Evolutionary conservation across 2,329 filamentous ascomycete genomes (phyloP).

Genomic region (Calonectria honghensis): DNA sequence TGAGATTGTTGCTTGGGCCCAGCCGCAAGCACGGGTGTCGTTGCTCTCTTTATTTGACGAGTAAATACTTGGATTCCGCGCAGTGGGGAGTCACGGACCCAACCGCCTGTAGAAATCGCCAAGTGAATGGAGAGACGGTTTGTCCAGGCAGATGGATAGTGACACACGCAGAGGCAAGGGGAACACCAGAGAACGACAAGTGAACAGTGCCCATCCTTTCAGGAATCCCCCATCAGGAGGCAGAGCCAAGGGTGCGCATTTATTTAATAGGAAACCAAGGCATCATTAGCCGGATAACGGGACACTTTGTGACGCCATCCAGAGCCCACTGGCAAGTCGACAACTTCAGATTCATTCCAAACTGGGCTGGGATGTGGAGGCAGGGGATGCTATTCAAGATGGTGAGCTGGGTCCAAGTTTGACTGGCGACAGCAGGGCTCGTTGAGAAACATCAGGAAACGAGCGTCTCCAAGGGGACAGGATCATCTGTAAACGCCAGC

Average conservation of each 20-base stretch:
- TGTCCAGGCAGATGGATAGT: constrained; percentile 50
- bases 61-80: constrained; percentile 43
- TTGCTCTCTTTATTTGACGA: constrained; percentile 44
- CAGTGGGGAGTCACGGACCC: constrained; percentile 47
- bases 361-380: neutral
- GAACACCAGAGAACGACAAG: constrained; percentile 53
- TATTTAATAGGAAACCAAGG: constrained; percentile 50
- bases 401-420: constrained; percentile 30
- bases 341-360: constrained; percentile 31
- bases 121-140: constrained; percentile 54
- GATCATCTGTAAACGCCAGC: constrained; percentile 47
- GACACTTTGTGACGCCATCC: constrained; percentile 54
- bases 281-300: constrained; percentile 43
- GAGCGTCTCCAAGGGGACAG: constrained; percentile 44
- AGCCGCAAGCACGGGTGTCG: constrained; percentile 51
- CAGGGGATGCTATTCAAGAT: constrained; percentile 28
- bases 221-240: constrained; percentile 48
- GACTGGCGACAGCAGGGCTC: constrained; percentile 48
- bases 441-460: constrained; percentile 41
- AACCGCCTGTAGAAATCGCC: constrained; percentile 44
- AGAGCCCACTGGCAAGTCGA: constrained; percentile 39
- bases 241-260: constrained; percentile 44
- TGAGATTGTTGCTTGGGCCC: constrained; percentile 49
- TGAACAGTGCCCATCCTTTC: constrained; percentile 53
- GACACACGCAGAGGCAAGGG: constrained; percentile 54